Evolutionary conservation across 1,284 basidiomycete genomes (phyloP).

Genomic region (Apiotrichum siamense): DNA sequence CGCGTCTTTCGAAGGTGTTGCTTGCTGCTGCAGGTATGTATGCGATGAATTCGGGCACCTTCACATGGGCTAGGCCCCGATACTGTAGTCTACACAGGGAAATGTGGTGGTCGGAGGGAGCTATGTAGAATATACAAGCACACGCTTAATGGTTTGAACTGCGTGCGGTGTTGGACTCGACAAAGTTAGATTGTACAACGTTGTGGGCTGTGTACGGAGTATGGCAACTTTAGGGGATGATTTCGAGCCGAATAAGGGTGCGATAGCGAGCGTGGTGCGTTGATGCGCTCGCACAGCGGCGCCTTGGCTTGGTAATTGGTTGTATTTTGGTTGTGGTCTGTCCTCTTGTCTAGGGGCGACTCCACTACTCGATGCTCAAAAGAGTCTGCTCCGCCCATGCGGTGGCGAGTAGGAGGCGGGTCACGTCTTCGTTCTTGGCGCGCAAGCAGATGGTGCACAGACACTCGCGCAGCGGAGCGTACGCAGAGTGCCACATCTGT

Average conservation of each 20-base stretch:
- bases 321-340: background rate
- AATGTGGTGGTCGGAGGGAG: too few species aligned
- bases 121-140: too few species aligned
- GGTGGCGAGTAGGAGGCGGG: background rate
- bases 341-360: background rate
- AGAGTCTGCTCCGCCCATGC: background rate
- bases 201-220: background rate
- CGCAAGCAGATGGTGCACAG: constrained; percentile 12
- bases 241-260: background rate
- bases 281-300: too few species aligned
- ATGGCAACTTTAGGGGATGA: background rate
- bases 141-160: too few species aligned
- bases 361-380: constrained; percentile 1
- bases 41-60: too few species aligned
- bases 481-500: constrained; percentile 1
- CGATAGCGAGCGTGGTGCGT: too few species aligned
- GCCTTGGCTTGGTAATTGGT: background rate
- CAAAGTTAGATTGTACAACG: too few species aligned
- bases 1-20: too few species aligned
- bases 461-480: constrained; percentile 11
- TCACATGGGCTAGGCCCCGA: too few species aligned
- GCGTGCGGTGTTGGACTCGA: too few species aligned
- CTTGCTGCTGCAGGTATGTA: background rate
- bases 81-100: background rate
- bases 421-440: constrained; percentile 1